Percentiles rank a stretch among this genome's conserved stretches.
Conservation (phyloP, 768 basidiomycete species). For the Auricularia sp. region DNA sequence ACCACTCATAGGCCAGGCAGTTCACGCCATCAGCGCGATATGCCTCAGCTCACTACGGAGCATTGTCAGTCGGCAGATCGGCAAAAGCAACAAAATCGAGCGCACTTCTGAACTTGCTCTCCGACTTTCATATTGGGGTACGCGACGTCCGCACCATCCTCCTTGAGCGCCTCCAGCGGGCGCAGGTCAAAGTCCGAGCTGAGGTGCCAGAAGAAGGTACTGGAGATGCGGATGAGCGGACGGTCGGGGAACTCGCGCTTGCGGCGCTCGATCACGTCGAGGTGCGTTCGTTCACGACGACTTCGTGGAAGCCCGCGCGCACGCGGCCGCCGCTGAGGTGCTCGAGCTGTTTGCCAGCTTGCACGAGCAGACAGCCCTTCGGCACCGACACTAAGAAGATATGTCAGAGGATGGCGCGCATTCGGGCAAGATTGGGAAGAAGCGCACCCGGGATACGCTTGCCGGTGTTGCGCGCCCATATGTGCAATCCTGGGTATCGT, state of each 20-base stretch:
- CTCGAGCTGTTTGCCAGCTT: conserved; percentile 93
- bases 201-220: conserved; percentile 93
- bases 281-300: conserved; percentile 79
- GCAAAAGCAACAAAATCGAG: conserved; percentile 1
- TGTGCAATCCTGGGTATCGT: conserved; percentile 78
- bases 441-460: conserved; percentile 53
- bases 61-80: conserved; percentile 4
- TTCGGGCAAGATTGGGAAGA: too few relatives aligned
- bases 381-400: conserved; percentile 59
- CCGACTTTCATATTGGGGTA: conserved; percentile 82
- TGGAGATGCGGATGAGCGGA: conserved; percentile 91
- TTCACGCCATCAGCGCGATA: conserved; percentile 68
- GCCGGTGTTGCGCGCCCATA: conserved; percentile 92
- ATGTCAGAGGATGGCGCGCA: too few relatives aligned
- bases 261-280: conserved; percentile 54
- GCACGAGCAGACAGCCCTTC: conserved; percentile 73
- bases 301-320: conserved; percentile 91
- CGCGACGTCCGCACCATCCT: conserved; percentile 24
- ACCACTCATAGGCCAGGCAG: too few relatives aligned
- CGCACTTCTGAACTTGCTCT: conserved; percentile 76
- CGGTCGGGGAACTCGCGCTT: conserved; percentile 53
- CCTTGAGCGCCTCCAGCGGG: conserved; percentile 46
- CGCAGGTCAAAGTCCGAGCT: conserved; percentile 74
- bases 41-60: conserved; percentile 61
- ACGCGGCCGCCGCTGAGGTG: conserved; percentile 76